Base-by-base conservation (phyloP, 345 rosid species). In the Firmiana major region DNA sequence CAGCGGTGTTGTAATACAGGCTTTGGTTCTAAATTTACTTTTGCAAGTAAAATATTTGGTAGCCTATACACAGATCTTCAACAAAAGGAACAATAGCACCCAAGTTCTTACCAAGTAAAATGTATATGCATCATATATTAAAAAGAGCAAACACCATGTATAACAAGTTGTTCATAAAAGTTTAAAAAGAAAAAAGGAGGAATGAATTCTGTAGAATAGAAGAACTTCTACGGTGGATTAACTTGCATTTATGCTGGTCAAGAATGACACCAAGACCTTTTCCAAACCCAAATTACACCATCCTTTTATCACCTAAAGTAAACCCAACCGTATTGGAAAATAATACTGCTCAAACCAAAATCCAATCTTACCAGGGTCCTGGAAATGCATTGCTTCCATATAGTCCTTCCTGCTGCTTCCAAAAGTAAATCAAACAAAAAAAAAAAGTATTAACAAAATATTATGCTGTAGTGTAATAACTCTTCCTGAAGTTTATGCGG, bases 341-440 rank as follows among this genome's bases (percentile, higher is more conserved):
- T 21, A 21, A 46, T 19, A 62, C 65, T 24, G 21, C 62, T 60
- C 9, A 76, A 66, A 63, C 19, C 15, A 49, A 53, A 64, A 31
- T 45, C 63, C 8, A 21, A 55, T 5, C 57, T 85, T 84, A 92
- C 97, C 93, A 78, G 24, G 81, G 82, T 76, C 85, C 80, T 28
- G 58, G 53, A 65, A 80, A 75, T 53, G 84, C 42, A 34, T 81
- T 48, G 46, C 71, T 80, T 34, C 64, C 82, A 67, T 6, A 45
- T 40, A 26, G 57, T 59, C 42, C 74, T 22, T 78, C 76, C 80
- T 71, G 77, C 86, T 85, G 76, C 84, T 79, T 67, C 73, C 76
- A 57, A 36, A 73, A 55, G 54, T 45, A 75, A 43, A 63, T 9
- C 13, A 34, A 42, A 62, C 7, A 58, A 7, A 24, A 51, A 74